Evolutionary conservation across 768 basidiomycete species (phyloP).

Genomic region (Naganishia vishniacii): DNA sequence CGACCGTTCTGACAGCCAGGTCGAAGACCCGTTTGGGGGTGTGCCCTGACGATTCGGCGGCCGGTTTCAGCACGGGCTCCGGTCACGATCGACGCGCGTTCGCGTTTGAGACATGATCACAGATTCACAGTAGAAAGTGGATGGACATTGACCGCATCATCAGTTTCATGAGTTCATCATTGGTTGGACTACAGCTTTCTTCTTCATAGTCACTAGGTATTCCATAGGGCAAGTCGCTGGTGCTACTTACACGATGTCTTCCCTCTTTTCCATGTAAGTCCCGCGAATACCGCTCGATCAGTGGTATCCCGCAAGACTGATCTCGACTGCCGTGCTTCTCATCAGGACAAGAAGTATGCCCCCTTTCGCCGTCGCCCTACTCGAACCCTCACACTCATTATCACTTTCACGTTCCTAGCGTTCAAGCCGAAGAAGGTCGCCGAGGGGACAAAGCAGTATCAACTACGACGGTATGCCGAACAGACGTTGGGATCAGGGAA

Average conservation of each 20-base stretch:
- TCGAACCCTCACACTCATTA: not conserved
- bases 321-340: not conserved
- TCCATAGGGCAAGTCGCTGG: not conserved
- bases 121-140: not conserved
- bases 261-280: slow-evolving; percentile 46
- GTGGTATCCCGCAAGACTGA: not conserved
- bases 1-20: no score
- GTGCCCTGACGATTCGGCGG: not conserved
- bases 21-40: no score
- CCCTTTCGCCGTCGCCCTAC: not conserved
- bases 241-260: slow-evolving; percentile 36
- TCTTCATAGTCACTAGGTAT: not conserved
- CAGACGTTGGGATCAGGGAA: slow-evolving; percentile 74
- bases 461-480: slow-evolving; percentile 74
- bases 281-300: not conserved
- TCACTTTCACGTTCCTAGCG: slow-evolving; percentile 44
- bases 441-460: slow-evolving; percentile 95
- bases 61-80: not conserved
- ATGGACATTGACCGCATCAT: not conserved
- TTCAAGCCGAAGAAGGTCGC: slow-evolving; percentile 95
- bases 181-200: not conserved
- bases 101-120: not conserved
- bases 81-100: not conserved
- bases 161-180: not conserved
- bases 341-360: slow-evolving; percentile 20